A percentile compares a stretch with the other conserved stretches of the same genome.
These are phyloP conservation scores for Gonapodya sp. DNA, from an alignment of 192 early-diverging fungal species.

Conservation along the genomic window DNA sequence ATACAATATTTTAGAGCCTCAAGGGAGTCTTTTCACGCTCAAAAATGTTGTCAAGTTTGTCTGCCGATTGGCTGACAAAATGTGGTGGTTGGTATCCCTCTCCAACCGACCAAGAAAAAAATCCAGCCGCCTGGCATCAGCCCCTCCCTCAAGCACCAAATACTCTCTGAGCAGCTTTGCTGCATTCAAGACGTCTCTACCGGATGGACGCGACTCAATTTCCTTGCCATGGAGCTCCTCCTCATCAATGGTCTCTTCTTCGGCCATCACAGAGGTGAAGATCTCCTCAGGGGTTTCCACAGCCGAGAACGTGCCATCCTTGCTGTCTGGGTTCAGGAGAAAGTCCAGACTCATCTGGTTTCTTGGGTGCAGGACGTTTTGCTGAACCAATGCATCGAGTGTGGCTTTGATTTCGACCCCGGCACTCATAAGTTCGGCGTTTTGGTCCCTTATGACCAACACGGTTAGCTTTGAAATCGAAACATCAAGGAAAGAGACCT, in stretches of 20 bases:
- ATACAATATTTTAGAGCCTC: neutral
- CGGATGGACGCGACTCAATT: neutral
- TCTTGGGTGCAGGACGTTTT: neutral
- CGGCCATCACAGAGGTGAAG: slow-evolving; percentile 1
- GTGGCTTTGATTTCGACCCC: neutral
- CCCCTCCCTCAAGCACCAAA: slow-evolving; percentile 1
- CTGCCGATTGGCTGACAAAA: slow-evolving; percentile 1
- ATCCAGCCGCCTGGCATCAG: neutral
- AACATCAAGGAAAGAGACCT: neutral
- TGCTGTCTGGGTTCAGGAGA: neutral
- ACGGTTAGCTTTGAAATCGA: neutral
- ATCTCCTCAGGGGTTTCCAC: neutral
- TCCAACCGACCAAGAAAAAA: neutral
- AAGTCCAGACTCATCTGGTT: slow-evolving; percentile 4
- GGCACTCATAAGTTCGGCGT: neutral
- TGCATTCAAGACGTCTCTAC: neutral
- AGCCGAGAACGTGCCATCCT: slow-evolving; percentile 1
- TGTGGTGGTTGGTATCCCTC: neutral
- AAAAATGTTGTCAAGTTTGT: neutral
- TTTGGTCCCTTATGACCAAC: neutral
- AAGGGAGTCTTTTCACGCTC: neutral
- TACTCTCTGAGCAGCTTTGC: neutral
- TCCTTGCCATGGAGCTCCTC: neutral
- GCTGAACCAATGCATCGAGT: neutral
- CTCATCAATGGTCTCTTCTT: neutral